Percentiles rank a stretch among this genome's conserved stretches.
These are phyloP conservation scores for Plenodomus tracheiphilus DNA, from an alignment of 2,329 filamentous ascomycete genomes.

Conservation along the genomic window DNA sequence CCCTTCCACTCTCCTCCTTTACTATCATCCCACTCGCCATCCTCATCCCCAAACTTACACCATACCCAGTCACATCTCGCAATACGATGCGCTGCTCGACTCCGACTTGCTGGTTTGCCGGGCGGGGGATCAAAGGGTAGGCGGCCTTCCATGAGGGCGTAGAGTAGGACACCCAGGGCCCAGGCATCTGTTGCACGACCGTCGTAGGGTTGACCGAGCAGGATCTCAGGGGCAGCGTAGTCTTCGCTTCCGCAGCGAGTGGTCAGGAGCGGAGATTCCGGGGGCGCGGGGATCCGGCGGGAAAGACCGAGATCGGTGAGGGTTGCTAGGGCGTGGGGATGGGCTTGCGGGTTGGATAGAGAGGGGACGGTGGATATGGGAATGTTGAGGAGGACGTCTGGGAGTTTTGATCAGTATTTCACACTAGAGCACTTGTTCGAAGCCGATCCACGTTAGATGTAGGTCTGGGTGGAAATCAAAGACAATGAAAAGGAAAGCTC, in stretches of 20 bases:
- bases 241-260: slow-evolving; percentile 96
- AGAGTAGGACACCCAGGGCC: slow-evolving; percentile 91
- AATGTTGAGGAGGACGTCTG: slow-evolving; percentile 90
- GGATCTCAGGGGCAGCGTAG: slow-evolving; percentile 93
- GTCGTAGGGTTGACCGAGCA: slow-evolving; percentile 94
- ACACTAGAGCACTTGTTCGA: slow-evolving; percentile 19
- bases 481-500: slow-evolving; percentile 42
- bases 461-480: background rate
- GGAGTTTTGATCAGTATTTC: slow-evolving; percentile 32
- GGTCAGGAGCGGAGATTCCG: slow-evolving; percentile 82
- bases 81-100: slow-evolving; percentile 88
- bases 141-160: slow-evolving; percentile 89
- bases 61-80: slow-evolving; percentile 95
- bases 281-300: slow-evolving; percentile 71
- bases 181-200: slow-evolving; percentile 90
- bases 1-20: slow-evolving; percentile 69
- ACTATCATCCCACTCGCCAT: slow-evolving; percentile 81
- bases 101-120: slow-evolving; percentile 72
- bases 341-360: slow-evolving; percentile 68
- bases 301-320: slow-evolving; percentile 91
- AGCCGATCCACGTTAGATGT: too few species aligned
- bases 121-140: slow-evolving; percentile 91
- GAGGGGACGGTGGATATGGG: slow-evolving; percentile 67
- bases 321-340: slow-evolving; percentile 82
- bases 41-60: slow-evolving; percentile 80